Base-by-base conservation (phyloP, 371 early-diverging fungal species). In the Phascolomyces articulosus region DNA sequence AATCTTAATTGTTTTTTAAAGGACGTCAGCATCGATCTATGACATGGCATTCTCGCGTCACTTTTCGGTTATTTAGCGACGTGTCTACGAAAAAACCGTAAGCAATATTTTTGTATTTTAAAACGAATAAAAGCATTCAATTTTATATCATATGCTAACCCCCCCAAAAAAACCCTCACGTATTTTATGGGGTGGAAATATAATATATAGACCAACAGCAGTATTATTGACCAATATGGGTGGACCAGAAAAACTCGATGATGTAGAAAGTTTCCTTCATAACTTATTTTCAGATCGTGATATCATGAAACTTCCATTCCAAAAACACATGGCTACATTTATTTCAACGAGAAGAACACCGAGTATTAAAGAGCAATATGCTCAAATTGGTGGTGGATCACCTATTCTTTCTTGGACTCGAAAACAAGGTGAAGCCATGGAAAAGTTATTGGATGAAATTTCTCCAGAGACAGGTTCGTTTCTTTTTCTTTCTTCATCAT, bases 281-380 rank as follows among this genome's bases (percentile, higher is more conserved):
- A 86, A 90, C 64, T 86, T 98, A n/a, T 98, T 98, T 71, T 85
- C 88, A n/a, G 98, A 98, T 79, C 85, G 90, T 24, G 98, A 98
- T 73, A 77, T 98, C 58, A 96, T 98, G 81, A 93, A 92, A 23
- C 71, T 97, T 13, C 97, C 98, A 0, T 76, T 94, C 27, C 97
- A 98, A 75, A 76, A 80, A 20, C 65, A 74, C 24, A 68, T 90
- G 1, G 93, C 96, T 0, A 91, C 87, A 24, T 87, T 77, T 58
- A 96, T 98, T 65, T 93, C 97, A 16, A 86, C 79, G 58, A 78
- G 95, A 64, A 87, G 98, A 29, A 91, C 95, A 18, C 92, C 94
- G 26, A 86, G 92, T 76, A 95, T 98, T 69, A 84, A 85, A 56
- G 91, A 94, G 21, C 95, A 97, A 72, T 98, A 98, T 73, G 86